Conservation (phyloP, 2,329 filamentous ascomycete species). For the Colletotrichum ledebouriae region DNA sequence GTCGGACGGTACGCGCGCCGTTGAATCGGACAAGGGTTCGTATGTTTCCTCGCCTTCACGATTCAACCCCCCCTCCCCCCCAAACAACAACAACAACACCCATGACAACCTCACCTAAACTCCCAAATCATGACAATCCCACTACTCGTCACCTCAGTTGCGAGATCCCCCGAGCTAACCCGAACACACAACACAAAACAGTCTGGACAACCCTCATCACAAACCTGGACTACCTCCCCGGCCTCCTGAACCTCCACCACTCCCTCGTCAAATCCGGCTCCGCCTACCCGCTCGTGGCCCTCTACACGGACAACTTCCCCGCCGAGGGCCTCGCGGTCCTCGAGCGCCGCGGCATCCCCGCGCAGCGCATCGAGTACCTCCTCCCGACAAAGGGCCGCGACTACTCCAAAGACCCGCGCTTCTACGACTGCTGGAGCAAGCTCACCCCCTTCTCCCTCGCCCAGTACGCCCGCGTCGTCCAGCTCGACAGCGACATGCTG, state of each 20-base stretch:
- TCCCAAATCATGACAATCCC: neutral
- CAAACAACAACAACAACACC: neutral
- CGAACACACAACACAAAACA: constrained; percentile 48
- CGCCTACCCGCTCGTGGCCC: constrained; percentile 82
- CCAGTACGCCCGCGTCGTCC: constrained; percentile 84
- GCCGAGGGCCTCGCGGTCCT: constrained; percentile 77
- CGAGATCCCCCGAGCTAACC: neutral
- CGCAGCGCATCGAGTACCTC: constrained; percentile 79
- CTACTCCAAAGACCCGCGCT: constrained; percentile 83
- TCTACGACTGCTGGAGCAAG: constrained; percentile 93
- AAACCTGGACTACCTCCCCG: constrained; percentile 84
- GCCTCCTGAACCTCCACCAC: constrained; percentile 84
- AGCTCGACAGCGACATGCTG: constrained; percentile 91
- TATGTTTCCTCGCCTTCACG: neutral
- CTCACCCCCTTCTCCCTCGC: constrained; percentile 81
- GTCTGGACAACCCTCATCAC: constrained; percentile 93
- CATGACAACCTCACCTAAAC: neutral
- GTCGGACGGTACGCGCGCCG: constrained; percentile 48
- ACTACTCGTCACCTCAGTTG: constrained; percentile 9
- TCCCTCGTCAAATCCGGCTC: constrained; percentile 76
- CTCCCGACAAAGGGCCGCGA: constrained; percentile 75
- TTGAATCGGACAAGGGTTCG: constrained; percentile 57
- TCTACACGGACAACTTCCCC: constrained; percentile 86
- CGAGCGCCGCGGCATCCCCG: constrained; percentile 75
- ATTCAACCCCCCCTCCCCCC: neutral